phyloP scores from a whole-genome alignment of 495 filamentous ascomycete genomes.

The Neurospora discreta region DNA sequence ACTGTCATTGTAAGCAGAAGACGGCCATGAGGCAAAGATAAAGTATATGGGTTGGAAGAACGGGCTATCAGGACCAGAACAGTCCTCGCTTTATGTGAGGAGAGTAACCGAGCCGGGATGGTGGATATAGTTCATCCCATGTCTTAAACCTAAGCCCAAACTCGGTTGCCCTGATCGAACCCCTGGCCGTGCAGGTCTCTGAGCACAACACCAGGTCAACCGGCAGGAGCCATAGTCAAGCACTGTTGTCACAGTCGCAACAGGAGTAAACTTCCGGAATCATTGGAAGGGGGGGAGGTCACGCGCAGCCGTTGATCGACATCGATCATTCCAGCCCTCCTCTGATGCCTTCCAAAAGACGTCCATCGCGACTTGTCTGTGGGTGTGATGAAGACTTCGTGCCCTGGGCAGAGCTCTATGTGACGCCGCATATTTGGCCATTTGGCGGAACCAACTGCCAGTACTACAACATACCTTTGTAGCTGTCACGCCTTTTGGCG shows the following conservation, averaged over 20 bases:
- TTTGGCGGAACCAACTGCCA: not conserved
- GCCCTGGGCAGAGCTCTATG: not conserved
- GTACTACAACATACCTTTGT: not conserved
- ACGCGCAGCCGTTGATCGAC: not conserved
- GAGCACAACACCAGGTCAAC: not conserved
- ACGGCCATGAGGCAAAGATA: not conserved
- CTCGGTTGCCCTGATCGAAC: not conserved
- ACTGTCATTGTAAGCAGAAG: slow-evolving; percentile 1
- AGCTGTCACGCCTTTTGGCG: not conserved
- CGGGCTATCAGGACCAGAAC: not conserved
- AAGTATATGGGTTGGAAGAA: not conserved
- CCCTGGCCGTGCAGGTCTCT: not conserved
- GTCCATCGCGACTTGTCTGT: not conserved
- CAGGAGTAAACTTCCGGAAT: not conserved
- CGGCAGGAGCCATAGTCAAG: not conserved
- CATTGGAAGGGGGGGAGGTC: not conserved
- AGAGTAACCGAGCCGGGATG: not conserved
- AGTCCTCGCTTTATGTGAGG: not conserved
- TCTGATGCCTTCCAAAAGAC: not conserved
- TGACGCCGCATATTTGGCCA: not conserved
- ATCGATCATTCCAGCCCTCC: not conserved
- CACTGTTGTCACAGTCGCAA: not conserved
- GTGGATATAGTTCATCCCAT: not conserved
- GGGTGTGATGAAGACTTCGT: not conserved
- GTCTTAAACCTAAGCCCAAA: not conserved